These are phyloP conservation scores for Chlorophyllum brunneum DNA, from an alignment of 768 basidiomycete genomes.

Conservation along the genomic window DNA sequence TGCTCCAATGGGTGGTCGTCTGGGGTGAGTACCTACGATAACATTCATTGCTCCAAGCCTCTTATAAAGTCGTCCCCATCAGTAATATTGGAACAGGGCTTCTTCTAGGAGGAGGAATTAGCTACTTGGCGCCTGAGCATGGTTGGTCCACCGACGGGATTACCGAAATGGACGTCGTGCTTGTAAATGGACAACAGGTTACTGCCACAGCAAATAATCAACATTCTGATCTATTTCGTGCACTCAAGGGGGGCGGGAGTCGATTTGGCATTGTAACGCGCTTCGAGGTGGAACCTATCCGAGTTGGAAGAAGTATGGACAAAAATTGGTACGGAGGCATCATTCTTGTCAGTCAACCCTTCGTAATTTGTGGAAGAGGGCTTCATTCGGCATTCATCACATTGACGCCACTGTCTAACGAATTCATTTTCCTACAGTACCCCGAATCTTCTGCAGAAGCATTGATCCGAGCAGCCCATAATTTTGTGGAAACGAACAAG, in stretches of 20 bases:
- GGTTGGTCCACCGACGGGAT: slow-evolving; percentile 38
- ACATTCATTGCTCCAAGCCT: not conserved
- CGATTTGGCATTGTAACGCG: slow-evolving; percentile 43
- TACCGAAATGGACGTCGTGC: slow-evolving; percentile 38
- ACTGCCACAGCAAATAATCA: slow-evolving; percentile 37
- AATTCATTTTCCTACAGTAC: slow-evolving; percentile 21
- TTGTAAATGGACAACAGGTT: slow-evolving; percentile 35
- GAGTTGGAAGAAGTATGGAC: slow-evolving; percentile 33
- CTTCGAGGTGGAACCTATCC: slow-evolving; percentile 35
- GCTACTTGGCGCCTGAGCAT: slow-evolving; percentile 33
- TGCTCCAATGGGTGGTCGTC: slow-evolving; percentile 38
- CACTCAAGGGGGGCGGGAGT: slow-evolving; percentile 43
- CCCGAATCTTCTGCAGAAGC: slow-evolving; percentile 34
- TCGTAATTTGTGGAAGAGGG: slow-evolving; percentile 14
- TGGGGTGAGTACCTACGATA: slow-evolving; percentile 26
- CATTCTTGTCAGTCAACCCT: slow-evolving; percentile 31
- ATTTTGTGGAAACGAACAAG: slow-evolving; percentile 30
- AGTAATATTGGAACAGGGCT: slow-evolving; percentile 41
- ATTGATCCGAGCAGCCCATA: slow-evolving; percentile 31
- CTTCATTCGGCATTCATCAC: slow-evolving; percentile 12
- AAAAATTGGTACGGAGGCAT: slow-evolving; percentile 36
- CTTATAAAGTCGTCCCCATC: not conserved
- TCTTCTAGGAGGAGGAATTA: slow-evolving; percentile 40
- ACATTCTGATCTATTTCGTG: slow-evolving; percentile 40
- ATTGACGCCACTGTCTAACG: slow-evolving; percentile 9